phyloP scores from a whole-genome alignment of 345 rosid genomes.

The Toxicodendron radicans region DNA sequence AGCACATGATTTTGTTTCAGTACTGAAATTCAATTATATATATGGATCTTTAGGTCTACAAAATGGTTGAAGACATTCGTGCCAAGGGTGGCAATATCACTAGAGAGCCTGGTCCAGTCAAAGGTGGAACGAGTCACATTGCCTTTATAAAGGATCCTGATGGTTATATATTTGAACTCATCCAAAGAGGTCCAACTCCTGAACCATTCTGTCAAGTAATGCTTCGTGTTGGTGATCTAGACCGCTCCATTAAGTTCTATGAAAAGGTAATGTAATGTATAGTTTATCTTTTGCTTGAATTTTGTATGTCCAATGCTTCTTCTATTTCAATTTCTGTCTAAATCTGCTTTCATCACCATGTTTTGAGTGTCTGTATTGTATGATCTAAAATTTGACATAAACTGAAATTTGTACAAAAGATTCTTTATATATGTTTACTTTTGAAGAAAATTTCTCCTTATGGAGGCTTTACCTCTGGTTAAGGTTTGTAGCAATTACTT shows the following conservation, averaged over 20 bases:
- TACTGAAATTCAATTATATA: slow-evolving; percentile 10
- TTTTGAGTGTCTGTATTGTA: background rate
- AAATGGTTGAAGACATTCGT: slow-evolving; percentile 68
- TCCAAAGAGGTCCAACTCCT: slow-evolving; percentile 85
- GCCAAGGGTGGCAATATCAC: slow-evolving; percentile 79
- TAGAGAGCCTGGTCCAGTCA: slow-evolving; percentile 92
- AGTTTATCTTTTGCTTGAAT: background rate
- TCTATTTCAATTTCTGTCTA: background rate
- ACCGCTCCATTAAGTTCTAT: slow-evolving; percentile 79
- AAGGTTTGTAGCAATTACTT: background rate
- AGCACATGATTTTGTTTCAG: background rate
- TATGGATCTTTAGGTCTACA: slow-evolving; percentile 52
- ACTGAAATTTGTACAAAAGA: background rate
- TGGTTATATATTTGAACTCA: slow-evolving; percentile 82
- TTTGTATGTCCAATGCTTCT: background rate
- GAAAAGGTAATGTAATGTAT: slow-evolving; percentile 59
- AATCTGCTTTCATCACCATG: background rate
- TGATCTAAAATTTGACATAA: background rate
- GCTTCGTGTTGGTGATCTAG: slow-evolving; percentile 92
- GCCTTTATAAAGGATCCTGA: slow-evolving; percentile 99
- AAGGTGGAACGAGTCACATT: slow-evolving; percentile 71
- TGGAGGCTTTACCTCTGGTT: slow-evolving; percentile 2
- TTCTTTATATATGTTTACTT: background rate
- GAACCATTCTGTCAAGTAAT: slow-evolving; percentile 95
- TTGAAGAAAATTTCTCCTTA: background rate